These are phyloP conservation scores for Blechomonas ayalai DNA, from an alignment of 208 protist genomes.

Conservation along the genomic window DNA sequence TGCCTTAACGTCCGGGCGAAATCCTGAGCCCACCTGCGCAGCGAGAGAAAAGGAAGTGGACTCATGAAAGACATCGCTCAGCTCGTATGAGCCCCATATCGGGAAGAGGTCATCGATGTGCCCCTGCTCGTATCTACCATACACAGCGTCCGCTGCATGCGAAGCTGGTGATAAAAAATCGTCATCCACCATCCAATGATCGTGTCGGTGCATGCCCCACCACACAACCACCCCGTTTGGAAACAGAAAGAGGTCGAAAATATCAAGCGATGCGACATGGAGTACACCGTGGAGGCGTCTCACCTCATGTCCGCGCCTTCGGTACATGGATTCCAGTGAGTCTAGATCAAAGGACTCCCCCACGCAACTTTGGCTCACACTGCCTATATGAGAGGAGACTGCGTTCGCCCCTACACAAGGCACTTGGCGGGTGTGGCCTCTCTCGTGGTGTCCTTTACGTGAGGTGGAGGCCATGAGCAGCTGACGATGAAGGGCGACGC, in stretches of 20 bases:
- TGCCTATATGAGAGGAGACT: constrained; percentile 46
- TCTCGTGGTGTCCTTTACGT: constrained; percentile 2
- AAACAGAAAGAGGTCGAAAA: constrained; percentile 64
- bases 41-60: constrained; percentile 3
- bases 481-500: constrained; percentile 43
- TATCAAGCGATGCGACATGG: constrained; percentile 32
- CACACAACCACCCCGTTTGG: constrained; percentile 57
- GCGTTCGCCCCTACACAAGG: constrained; percentile 20
- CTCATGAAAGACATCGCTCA: constrained; percentile 22
- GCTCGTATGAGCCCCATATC: constrained; percentile 60
- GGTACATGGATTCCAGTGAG: constrained; percentile 34
- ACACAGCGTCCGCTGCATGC: constrained; percentile 24
- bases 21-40: too few species aligned
- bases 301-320: constrained; percentile 44
- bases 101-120: constrained; percentile 60
- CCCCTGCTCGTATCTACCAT: constrained; percentile 31
- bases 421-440: neutral
- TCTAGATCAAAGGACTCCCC: constrained; percentile 33
- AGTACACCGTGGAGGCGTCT: constrained; percentile 34
- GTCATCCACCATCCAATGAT: constrained; percentile 67
- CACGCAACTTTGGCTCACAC: constrained; percentile 55
- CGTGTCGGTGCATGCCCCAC: constrained; percentile 58
- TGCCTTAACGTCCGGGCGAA: too few species aligned
- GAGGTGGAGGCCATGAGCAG: constrained; percentile 2
- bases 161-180: constrained; percentile 45